These are phyloP conservation scores for Boletus hoseneyae DNA, from an alignment of 1,284 basidiomycete species.

Conservation along the genomic window DNA sequence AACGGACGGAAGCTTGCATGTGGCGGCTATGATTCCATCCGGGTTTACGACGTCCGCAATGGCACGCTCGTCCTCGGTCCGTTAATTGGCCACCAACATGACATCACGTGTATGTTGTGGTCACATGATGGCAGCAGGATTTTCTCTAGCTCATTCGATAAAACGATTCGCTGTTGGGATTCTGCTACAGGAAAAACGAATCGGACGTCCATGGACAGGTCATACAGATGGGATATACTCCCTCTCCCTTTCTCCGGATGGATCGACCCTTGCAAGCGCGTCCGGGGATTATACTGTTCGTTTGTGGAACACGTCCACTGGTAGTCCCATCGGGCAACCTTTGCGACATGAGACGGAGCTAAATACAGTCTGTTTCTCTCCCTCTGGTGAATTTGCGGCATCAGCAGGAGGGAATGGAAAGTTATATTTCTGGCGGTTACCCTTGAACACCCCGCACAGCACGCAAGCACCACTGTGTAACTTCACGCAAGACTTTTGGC, in stretches of 20 bases:
- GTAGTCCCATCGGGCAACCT: not conserved
- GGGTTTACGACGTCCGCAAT: not conserved
- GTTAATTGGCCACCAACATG: not conserved
- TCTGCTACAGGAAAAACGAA: not conserved
- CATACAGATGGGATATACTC: not conserved
- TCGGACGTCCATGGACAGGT: conserved; percentile 6
- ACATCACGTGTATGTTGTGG: conserved; percentile 9
- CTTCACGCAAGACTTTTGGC: too few relatives aligned
- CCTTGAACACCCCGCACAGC: not conserved
- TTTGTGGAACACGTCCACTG: conserved; percentile 11
- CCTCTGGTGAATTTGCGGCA: conserved; percentile 6
- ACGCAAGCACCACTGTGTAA: too few relatives aligned
- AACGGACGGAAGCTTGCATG: conserved; percentile 9
- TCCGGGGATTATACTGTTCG: conserved; percentile 6
- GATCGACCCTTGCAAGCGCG: conserved; percentile 11
- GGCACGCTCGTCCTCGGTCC: not conserved
- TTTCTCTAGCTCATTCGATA: not conserved
- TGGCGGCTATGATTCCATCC: not conserved
- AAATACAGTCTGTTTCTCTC: not conserved
- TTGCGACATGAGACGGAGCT: not conserved
- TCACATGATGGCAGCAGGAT: too few relatives aligned
- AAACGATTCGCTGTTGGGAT: conserved; percentile 8
- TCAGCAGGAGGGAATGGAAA: not conserved
- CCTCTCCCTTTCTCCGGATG: too few relatives aligned
- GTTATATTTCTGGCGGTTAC: conserved; percentile 8